Evolutionary conservation across 2,329 filamentous ascomycete genomes (phyloP).

Genomic region (Aspergillus pseudotamarii): DNA sequence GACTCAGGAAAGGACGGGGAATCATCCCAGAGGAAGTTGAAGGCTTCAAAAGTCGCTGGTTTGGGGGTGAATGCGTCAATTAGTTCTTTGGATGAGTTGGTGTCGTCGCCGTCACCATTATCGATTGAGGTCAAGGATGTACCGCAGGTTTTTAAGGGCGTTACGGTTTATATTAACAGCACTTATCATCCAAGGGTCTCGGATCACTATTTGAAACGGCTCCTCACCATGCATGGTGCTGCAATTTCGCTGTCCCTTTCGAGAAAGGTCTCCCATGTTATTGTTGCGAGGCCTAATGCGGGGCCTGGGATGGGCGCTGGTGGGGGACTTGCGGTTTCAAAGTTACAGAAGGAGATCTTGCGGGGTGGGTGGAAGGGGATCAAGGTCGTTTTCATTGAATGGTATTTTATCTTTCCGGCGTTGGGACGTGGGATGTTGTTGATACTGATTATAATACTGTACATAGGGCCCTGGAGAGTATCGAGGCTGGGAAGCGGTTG

Average conservation of each 20-base stretch:
- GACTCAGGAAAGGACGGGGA: background rate
- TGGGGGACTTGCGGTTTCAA: constrained; percentile 74
- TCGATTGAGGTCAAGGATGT: background rate
- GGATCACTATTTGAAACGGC: constrained; percentile 80
- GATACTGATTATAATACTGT: constrained; percentile 20
- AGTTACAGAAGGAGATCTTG: constrained; percentile 79
- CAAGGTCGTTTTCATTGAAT: constrained; percentile 80
- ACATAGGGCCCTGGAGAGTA: constrained; percentile 75
- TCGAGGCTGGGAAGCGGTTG: constrained; percentile 73
- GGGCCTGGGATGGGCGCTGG: constrained; percentile 60
- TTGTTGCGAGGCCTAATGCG: constrained; percentile 66
- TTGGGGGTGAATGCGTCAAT: background rate
- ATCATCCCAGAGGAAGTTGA: constrained; percentile 9
- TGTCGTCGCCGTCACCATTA: background rate
- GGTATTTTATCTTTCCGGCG: constrained; percentile 51
- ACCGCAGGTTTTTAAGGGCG: constrained; percentile 66
- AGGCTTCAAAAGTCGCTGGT: background rate
- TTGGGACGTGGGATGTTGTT: background rate
- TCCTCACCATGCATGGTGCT: constrained; percentile 75
- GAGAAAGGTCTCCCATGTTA: constrained; percentile 81
- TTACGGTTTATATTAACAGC: constrained; percentile 84
- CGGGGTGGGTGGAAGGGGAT: constrained; percentile 68
- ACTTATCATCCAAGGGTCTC: constrained; percentile 80
- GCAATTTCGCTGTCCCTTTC: constrained; percentile 70
- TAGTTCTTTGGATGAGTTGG: background rate